Base-by-base conservation (phyloP, 768 basidiomycete genomes). In the Scleroderma citrinum region DNA sequence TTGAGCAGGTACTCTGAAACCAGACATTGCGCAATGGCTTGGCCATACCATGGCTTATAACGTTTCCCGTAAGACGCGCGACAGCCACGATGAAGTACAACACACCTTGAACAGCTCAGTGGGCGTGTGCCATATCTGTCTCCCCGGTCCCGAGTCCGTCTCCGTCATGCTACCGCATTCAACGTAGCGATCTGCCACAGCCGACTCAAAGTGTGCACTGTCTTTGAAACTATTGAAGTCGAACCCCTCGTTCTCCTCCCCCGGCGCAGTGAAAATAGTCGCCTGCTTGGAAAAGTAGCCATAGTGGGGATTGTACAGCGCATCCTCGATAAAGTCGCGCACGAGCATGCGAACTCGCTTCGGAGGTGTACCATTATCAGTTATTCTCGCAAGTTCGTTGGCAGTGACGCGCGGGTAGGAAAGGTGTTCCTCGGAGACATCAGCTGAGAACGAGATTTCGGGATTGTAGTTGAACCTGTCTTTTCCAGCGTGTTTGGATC, bases 51-150 rank as follows among this genome's bases (percentile, higher is more conserved):
- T 11, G 95, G 96, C 95, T 99, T 52, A 37, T 19, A 42, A n/a
- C n/a, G n/a, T n/a, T 42, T 41, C 7, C 49, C 8, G 46, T 55
- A 12, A 65, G 56, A 19, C 19, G 24, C 20, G 38, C 4, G 46
- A 44, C 31, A 10, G 40, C 19, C 29, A 5, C 8, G 39, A 5
- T 32, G 34, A 40, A 41, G 26, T 8, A 26, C 29, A 23, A 20
- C 49, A 30, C 49, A 94, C 96, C 81, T 94, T 92, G 76, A 99
- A 97, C 26, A 99, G 68, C 62, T 98, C 96, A 0, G 92, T 95
- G 1, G 96, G 96, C 2, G 96, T 99, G 68, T 99, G 96, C 96
- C 96, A 99, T 47, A 99, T 72, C 69, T 99, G 95, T 59, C 81
- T 78, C 6, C 92, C 90, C 19, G 85, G 83, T 10, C 86, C 87